Evolutionary conservation across 1,284 basidiomycete genomes (phyloP).

Genomic region (Acaromyces ingoldii): DNA sequence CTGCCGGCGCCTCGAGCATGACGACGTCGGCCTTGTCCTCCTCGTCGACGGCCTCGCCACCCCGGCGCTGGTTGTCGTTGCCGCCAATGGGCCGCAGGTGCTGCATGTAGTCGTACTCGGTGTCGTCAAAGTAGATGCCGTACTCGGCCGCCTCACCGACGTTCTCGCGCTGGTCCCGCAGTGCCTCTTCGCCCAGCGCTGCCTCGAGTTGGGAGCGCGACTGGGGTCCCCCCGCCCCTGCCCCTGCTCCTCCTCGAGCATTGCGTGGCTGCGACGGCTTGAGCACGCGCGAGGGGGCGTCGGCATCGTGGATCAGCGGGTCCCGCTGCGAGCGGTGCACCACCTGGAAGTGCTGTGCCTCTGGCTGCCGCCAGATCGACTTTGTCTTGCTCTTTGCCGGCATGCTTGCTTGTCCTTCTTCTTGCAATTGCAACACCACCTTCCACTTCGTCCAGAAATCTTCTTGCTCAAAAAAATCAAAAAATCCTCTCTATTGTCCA

Average conservation of each 20-base stretch:
- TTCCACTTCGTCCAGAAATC: no score
- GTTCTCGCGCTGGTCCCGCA: conserved; percentile 42
- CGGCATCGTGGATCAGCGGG: conserved; percentile 88
- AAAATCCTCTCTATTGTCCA: no score
- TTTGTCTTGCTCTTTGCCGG: no score
- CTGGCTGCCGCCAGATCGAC: conserved; percentile 82
- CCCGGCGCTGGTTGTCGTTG: conserved; percentile 31
- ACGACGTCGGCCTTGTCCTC: conserved; percentile 23
- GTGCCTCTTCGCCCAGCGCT: conserved; percentile 55
- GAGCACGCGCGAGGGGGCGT: conserved; percentile 80
- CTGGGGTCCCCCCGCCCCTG: conserved; percentile 70
- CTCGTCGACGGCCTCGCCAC: conserved; percentile 40
- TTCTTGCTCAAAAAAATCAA: no score
- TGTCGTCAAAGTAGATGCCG: conserved; percentile 92
- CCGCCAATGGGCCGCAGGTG: conserved; percentile 61
- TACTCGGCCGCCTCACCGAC: conserved; percentile 83
- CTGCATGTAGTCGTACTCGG: conserved; percentile 98
- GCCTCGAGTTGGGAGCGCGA: conserved; percentile 69
- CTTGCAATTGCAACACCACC: no score
- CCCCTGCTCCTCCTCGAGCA: background rate
- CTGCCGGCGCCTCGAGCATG: conserved; percentile 15
- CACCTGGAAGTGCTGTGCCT: conserved; percentile 88
- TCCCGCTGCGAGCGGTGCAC: conserved; percentile 95
- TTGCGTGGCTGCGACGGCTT: conserved; percentile 59
- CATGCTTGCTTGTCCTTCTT: no score